A percentile compares a stretch with the other conserved stretches of the same genome.
phyloP scores from a whole-genome alignment of 139 green algal genomes.

The Haematococcus lacustris region DNA sequence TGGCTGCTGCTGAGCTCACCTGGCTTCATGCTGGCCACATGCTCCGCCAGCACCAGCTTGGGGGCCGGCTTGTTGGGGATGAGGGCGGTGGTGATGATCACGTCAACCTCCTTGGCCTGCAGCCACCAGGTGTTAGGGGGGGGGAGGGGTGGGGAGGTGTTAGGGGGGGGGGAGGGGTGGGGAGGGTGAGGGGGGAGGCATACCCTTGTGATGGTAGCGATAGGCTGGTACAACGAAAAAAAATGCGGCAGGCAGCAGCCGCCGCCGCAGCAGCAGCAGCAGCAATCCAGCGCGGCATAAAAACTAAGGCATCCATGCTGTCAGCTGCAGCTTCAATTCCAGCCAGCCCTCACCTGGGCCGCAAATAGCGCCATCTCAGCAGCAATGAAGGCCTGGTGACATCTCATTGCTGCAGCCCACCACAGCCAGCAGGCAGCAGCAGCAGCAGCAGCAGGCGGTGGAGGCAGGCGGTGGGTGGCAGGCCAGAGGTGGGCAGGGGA shows the following conservation, averaged over 20 bases:
- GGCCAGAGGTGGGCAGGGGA: not conserved
- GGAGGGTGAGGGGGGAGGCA: too few species aligned
- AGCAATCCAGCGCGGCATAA: too few species aligned
- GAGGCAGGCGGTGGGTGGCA: not conserved
- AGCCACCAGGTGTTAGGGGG: too few species aligned
- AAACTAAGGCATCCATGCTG: too few species aligned
- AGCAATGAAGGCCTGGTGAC: conserved; percentile 66
- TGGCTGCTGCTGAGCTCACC: conserved; percentile 7
- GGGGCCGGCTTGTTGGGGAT: conserved; percentile 67
- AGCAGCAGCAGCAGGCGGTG: not conserved
- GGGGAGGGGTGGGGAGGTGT: too few species aligned
- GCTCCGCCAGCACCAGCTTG: conserved; percentile 66
- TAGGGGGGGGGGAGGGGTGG: too few species aligned
- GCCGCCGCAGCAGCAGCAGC: too few species aligned
- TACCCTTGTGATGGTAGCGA: too few species aligned
- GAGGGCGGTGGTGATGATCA: conserved; percentile 54
- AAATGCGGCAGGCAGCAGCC: too few species aligned
- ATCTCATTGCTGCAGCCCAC: conserved; percentile 86
- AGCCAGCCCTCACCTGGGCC: not conserved
- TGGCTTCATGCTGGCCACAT: conserved; percentile 72
- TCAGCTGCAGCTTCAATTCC: too few species aligned
- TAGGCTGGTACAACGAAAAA: too few species aligned
- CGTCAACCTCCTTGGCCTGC: conserved; percentile 77
- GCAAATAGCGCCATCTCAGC: conserved; percentile 50
- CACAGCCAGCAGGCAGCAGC: conserved; percentile 9